These are phyloP conservation scores for Colletotrichum filicis DNA, from an alignment of 2,329 filamentous ascomycete genomes.

Conservation along the genomic window DNA sequence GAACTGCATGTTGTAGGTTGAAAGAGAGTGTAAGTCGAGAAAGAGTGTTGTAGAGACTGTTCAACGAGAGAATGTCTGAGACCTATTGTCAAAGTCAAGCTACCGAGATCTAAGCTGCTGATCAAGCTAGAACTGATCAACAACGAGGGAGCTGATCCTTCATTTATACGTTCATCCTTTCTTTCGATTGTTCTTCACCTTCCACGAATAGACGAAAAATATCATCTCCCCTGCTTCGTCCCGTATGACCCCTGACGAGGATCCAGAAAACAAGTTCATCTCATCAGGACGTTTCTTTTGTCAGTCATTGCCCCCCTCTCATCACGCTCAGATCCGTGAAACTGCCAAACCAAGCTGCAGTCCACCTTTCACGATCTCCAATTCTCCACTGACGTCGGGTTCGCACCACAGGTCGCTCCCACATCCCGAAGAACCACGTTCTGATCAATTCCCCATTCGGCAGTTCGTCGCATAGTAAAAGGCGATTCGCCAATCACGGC, in stretches of 20 bases:
- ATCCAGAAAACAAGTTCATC: slow-evolving; percentile 21
- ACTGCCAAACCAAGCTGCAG: slow-evolving; percentile 16
- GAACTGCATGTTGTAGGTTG: not conserved
- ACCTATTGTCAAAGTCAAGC: not conserved
- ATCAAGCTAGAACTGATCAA: not conserved
- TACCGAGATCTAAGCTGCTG: not conserved
- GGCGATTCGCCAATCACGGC: not conserved
- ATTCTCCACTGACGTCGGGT: slow-evolving; percentile 24
- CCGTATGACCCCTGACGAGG: not conserved
- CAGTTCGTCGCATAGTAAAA: not conserved
- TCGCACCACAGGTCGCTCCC: slow-evolving; percentile 1
- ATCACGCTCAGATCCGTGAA: slow-evolving; percentile 6
- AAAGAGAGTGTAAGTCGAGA: not conserved
- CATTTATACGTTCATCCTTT: slow-evolving; percentile 8
- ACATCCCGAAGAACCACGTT: slow-evolving; percentile 24
- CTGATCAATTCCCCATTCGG: slow-evolving; percentile 1
- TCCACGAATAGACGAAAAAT: not conserved
- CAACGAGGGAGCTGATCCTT: not conserved
- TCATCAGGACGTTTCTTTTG: slow-evolving; percentile 12
- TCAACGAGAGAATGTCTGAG: not conserved
- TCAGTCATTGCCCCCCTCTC: not conserved
- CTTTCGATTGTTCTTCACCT: not conserved
- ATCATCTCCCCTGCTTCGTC: not conserved
- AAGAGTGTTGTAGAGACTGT: slow-evolving; percentile 5
- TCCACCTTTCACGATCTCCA: slow-evolving; percentile 13